phyloP scores from a whole-genome alignment of 140 eudicot genomes.

The Ambrosia hybrid region DNA sequence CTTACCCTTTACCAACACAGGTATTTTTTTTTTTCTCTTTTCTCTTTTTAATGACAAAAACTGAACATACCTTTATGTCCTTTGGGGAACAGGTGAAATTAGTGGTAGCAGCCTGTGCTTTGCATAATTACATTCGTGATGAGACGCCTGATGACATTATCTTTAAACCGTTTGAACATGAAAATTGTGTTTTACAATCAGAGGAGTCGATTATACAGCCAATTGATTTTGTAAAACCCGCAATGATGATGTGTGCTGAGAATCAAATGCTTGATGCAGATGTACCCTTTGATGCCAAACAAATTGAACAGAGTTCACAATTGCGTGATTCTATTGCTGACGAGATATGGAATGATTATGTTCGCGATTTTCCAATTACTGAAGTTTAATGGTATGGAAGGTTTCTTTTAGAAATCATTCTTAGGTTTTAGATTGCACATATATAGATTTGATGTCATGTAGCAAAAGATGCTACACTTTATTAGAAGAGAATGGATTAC shows the following conservation, averaged over 20 bases:
- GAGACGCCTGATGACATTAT: slow-evolving; percentile 53
- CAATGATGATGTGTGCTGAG: slow-evolving; percentile 26
- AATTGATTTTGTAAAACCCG: slow-evolving; percentile 41
- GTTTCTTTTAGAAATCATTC: slow-evolving; percentile 1
- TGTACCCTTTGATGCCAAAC: slow-evolving; percentile 38
- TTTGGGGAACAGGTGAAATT: slow-evolving; percentile 37
- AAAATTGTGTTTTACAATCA: slow-evolving; percentile 24
- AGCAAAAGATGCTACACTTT: not conserved
- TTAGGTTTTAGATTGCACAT: slow-evolving; percentile 26
- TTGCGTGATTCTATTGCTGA: slow-evolving; percentile 52
- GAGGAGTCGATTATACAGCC: slow-evolving; percentile 39
- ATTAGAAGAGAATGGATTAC: slow-evolving; percentile 5
- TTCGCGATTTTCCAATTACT: slow-evolving; percentile 42
- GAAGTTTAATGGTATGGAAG: slow-evolving; percentile 13
- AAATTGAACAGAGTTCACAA: slow-evolving; percentile 34
- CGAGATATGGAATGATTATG: slow-evolving; percentile 63
- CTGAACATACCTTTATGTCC: not conserved
- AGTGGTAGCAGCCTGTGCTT: slow-evolving; percentile 59
- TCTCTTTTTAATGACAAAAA: not conserved
- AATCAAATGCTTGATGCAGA: slow-evolving; percentile 36
- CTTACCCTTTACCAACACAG: slow-evolving; percentile 65
- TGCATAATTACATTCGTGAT: slow-evolving; percentile 56
- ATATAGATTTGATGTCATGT: not conserved
- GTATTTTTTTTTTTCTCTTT: not conserved
- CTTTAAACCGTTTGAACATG: slow-evolving; percentile 48